phyloP scores from a whole-genome alignment of 306 rosid species.

The Vicia villosa region DNA sequence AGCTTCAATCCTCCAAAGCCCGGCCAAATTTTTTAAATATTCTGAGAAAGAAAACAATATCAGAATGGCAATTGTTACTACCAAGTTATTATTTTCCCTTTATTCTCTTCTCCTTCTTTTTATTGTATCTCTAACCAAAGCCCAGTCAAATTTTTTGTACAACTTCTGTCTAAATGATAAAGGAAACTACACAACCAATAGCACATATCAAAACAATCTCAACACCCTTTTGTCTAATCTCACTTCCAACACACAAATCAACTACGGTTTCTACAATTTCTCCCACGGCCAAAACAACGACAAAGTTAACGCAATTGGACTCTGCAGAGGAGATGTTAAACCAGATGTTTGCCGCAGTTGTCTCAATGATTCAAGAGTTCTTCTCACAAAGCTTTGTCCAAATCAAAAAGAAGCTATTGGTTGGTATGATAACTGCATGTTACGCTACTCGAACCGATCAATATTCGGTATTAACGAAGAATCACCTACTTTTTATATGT shows the following conservation, averaged over 20 bases:
- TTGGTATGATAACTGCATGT: neutral
- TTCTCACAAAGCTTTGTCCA: slow-evolving; percentile 33
- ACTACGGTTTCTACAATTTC: neutral
- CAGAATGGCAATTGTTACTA: neutral
- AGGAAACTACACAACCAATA: neutral
- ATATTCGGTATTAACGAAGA: neutral
- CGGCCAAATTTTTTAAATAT: too few species aligned
- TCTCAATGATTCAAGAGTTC: slow-evolving; percentile 18
- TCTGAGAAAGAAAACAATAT: neutral
- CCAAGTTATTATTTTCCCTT: neutral
- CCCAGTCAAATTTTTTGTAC: neutral
- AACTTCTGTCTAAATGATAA: neutral
- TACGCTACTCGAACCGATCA: neutral
- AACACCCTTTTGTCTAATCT: neutral
- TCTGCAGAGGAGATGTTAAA: slow-evolving; percentile 31
- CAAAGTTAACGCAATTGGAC: neutral
- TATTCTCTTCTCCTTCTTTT: neutral
- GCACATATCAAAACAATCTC: neutral
- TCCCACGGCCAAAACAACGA: neutral
- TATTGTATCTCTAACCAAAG: neutral
- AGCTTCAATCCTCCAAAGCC: slow-evolving; percentile 1
- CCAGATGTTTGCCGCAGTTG: slow-evolving; percentile 37
- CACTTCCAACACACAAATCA: neutral
- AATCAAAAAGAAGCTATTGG: slow-evolving; percentile 32
- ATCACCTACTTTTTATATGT: neutral